Evolutionary conservation across 2,329 filamentous ascomycete species (phyloP), one percentile per base, ranked within the genome.

Genomic region (Pyrenophora graminea): DNA sequence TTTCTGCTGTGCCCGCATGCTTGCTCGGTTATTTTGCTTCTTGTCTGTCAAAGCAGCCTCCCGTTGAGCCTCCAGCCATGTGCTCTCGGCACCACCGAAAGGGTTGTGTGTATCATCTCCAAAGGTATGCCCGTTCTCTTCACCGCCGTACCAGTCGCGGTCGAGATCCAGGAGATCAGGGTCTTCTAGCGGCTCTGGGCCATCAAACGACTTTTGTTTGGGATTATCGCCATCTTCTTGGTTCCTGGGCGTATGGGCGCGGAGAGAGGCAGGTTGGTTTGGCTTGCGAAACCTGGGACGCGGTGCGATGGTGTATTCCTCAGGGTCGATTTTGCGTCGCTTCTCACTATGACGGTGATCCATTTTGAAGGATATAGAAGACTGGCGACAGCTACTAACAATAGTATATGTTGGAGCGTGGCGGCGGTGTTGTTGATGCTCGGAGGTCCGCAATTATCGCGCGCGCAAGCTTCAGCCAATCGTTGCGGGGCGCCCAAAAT

Each of bases 41-140:
- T 90, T 94, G 73, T 95, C 90, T 7, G 85, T 80, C 70, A 91
- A 76, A 12, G 85, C 87, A 13, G 82, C 82, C 73, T 96, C 91
- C 19, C 82, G 80, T 67, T 90, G 85, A 69, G 90, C 86, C 56
- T 91, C 91, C 74, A 87, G 87, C 71, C 87, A 86, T 17, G 87
- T 83, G 58, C 84, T 82, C 49, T 86, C 89, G 52, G 87, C 87
- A 1, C 85, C 85, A 8, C 89, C 90, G 67, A 96, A 96, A 0
- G 91, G 92, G 67, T 96, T 95, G 73, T 96, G 91, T n/a, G 86
- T 82, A 57, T 97, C 92, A 68, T 96, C 92, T 59, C 91, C 92
- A 65, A 96, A 90, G 0, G 87, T 88, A 67, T 95, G 89, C 21
- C 87, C 89, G 50, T 87, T 85, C 70, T 96, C 91, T 67, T 95